Conservation (phyloP, 306 rosid genomes). For the Oemleria cerasiformis region DNA sequence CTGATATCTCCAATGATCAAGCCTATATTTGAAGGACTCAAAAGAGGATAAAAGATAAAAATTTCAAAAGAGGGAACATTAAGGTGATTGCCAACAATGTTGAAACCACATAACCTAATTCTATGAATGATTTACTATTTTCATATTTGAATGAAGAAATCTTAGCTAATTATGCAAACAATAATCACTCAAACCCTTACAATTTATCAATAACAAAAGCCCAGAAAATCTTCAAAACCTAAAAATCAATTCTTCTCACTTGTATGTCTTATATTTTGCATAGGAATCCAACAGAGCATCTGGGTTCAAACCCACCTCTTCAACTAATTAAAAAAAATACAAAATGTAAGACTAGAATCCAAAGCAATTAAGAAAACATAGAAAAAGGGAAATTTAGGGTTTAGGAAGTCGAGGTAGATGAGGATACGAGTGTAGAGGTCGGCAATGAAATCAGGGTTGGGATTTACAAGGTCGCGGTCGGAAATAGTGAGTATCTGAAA, state of each 20-base stretch:
- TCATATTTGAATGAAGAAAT: too few relatives aligned
- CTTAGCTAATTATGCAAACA: too few relatives aligned
- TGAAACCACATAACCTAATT: neutral
- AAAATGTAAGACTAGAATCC: neutral
- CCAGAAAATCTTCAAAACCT: neutral
- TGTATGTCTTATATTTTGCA: neutral
- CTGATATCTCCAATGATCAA: neutral
- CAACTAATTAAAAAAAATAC: neutral
- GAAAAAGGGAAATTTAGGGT: slow-evolving; percentile 21
- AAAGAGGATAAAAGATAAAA: neutral
- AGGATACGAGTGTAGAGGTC: too few relatives aligned
- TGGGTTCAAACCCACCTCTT: neutral
- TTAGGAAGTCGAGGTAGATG: too few relatives aligned
- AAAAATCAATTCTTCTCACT: neutral
- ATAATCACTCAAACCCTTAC: too few relatives aligned
- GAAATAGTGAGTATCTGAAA: too few relatives aligned
- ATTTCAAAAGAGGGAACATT: neutral
- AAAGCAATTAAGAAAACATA: neutral
- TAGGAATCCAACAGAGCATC: neutral
- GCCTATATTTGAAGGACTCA: neutral
- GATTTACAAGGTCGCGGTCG: too few relatives aligned
- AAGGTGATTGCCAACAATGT: neutral
- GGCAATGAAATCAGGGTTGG: too few relatives aligned
- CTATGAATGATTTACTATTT: too few relatives aligned
- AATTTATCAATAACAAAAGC: neutral